Evolutionary conservation across 2,329 filamentous ascomycete species (phyloP).

Genomic region (Aspergillus sp.): DNA sequence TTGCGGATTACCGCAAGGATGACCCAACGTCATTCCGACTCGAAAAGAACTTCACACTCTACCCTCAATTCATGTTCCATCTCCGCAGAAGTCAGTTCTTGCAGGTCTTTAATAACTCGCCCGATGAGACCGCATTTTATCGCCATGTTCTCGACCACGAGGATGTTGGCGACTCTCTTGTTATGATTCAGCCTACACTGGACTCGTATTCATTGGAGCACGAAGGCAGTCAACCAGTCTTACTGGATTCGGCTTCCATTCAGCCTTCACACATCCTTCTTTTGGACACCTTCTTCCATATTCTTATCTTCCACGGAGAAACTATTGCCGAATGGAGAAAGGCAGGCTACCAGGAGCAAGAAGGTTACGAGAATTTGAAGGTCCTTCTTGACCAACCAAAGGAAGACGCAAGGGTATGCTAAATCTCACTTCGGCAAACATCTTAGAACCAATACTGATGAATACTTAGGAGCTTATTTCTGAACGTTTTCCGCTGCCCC

Average conservation of each 20-base stretch:
- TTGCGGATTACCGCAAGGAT: slow-evolving; percentile 97
- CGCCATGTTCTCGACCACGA: slow-evolving; percentile 96
- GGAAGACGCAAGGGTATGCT: slow-evolving; percentile 85
- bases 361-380: slow-evolving; percentile 96
- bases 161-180: slow-evolving; percentile 90
- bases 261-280: slow-evolving; percentile 91
- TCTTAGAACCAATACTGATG: slow-evolving; percentile 7
- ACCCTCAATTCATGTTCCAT: slow-evolving; percentile 99
- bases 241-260: slow-evolving; percentile 94
- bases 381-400: slow-evolving; percentile 86
- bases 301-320: slow-evolving; percentile 98
- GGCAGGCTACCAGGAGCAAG: slow-evolving; percentile 95
- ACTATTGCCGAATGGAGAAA: slow-evolving; percentile 98
- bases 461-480: slow-evolving; percentile 83
- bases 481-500: slow-evolving; percentile 94
- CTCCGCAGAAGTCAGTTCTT: slow-evolving; percentile 94
- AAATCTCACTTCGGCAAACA: neutral
- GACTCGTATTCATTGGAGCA: slow-evolving; percentile 98
- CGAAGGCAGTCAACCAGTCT: slow-evolving; percentile 86
- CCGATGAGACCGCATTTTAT: slow-evolving; percentile 98
- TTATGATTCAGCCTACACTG: slow-evolving; percentile 98
- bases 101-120: slow-evolving; percentile 99
- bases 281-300: slow-evolving; percentile 98
- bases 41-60: slow-evolving; percentile 98
- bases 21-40: slow-evolving; percentile 94